Base-by-base conservation (phyloP, 805 yeast species). In the Candida nonsorbophila region DNA sequence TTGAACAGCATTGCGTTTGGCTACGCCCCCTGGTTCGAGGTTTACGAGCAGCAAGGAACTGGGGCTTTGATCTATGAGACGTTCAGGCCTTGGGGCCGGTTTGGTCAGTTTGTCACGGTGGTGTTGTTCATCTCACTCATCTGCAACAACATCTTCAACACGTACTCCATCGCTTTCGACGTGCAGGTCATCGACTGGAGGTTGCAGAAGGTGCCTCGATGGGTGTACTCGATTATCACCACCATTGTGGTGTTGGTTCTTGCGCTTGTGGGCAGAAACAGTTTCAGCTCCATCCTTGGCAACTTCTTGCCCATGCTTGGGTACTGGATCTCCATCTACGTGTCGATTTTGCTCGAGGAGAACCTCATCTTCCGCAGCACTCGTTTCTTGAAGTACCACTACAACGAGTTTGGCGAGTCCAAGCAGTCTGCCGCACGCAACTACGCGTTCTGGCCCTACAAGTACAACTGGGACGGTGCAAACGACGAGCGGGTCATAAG, bases 221-320 rank as follows among this genome's bases (percentile, higher is more conserved):
- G 67, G 67, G 27, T 48, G 13, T 61, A 62, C 62, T 57, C 66
- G 8, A 30, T 55, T 6, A 29, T 51, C 8, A 31, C 55, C 20
- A 61, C 66, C 0, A 55, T 45, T 2, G 35, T 61, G 7, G 51
- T 52, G 40, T 44, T 59, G 38, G 55, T 49, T 3, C 41, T 55
- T 22, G 54, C 66, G 5, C 30, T 60, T 16, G 55, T 47, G 4
- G 67, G 67, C 6, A 45, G 55, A 20, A 42, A 55, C 38, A 47
- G 51, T 28, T 51, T 58, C 11, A 51, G 62, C 22, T 37, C 55
- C 6, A 57, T 59, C 28, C 42, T 60, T 40, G 51, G 60, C 14
- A 60, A 60, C 32, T 60, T 60, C 41, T 46, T 60, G 32, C 67
- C 67, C 5, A 60, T 60, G 67, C 48, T 60, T 9, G 67, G 62